phyloP scores from a whole-genome alignment of 2,329 filamentous ascomycete genomes.

The Fusarium proliferatum region DNA sequence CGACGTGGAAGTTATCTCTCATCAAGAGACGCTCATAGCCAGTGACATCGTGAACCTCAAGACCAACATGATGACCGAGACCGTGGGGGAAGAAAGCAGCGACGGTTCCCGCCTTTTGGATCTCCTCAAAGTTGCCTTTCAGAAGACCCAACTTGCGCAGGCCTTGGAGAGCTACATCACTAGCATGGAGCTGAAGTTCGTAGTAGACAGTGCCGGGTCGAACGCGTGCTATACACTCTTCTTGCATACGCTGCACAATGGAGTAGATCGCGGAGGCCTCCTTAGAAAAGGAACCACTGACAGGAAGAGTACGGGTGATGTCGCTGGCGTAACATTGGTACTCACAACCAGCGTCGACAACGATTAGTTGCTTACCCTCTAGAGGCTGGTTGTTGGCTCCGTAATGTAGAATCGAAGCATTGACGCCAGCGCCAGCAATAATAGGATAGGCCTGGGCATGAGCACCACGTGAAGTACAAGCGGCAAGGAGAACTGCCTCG shows the following conservation, averaged over 20 bases:
- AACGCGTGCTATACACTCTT: constrained; percentile 75
- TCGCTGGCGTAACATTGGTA: constrained; percentile 89
- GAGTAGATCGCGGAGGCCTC: constrained; percentile 80
- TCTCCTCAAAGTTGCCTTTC: constrained; percentile 68
- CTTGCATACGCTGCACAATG: constrained; percentile 85
- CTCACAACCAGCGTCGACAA: constrained; percentile 90
- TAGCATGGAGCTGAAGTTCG: constrained; percentile 78
- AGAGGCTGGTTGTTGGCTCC: constrained; percentile 80
- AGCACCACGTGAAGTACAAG: constrained; percentile 78
- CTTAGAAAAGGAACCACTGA: constrained; percentile 74
- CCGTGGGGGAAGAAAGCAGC: constrained; percentile 75
- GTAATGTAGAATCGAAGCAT: constrained; percentile 90
- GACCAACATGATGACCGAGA: constrained; percentile 72
- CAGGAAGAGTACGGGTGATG: constrained; percentile 87
- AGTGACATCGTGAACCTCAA: constrained; percentile 72
- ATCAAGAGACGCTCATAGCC: constrained; percentile 53
- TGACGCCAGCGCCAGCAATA: constrained; percentile 87
- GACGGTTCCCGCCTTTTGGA: constrained; percentile 64
- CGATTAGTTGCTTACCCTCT: constrained; percentile 75
- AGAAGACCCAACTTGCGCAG: constrained; percentile 79
- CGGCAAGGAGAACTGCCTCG: constrained; percentile 79
- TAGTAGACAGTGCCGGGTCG: constrained; percentile 77
- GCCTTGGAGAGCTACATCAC: constrained; percentile 76
- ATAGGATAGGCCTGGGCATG: constrained; percentile 85
- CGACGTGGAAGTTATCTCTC: constrained; percentile 45